Evolutionary conservation across 257 asterid genomes (phyloP).

Genomic region (Paulownia fortunei): DNA sequence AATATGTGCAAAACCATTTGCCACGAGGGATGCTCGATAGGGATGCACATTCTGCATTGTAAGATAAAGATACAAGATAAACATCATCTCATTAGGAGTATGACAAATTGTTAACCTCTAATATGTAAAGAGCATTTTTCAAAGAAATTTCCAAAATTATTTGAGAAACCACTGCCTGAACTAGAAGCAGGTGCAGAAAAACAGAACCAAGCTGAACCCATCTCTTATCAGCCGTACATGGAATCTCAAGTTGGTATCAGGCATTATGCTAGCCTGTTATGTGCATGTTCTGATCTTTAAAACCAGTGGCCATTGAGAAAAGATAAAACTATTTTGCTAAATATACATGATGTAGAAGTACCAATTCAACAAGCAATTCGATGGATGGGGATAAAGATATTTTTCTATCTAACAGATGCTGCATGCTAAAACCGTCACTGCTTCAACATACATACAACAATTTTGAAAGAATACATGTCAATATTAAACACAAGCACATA

Average conservation of each 20-base stretch:
- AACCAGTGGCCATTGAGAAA: not conserved
- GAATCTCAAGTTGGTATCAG: not conserved
- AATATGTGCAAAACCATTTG: slow-evolving; percentile 97
- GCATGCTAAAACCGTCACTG: too few species aligned
- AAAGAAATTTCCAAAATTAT: slow-evolving; percentile 4
- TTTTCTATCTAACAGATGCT: too few species aligned
- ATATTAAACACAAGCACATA: too few species aligned
- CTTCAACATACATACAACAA: too few species aligned
- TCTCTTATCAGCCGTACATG: not conserved
- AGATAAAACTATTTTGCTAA: not conserved
- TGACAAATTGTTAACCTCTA: slow-evolving; percentile 13
- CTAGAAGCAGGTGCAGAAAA: not conserved
- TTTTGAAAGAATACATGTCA: too few species aligned
- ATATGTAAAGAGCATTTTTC: not conserved
- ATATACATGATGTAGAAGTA: not conserved
- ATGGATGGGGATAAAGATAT: too few species aligned
- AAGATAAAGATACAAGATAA: slow-evolving; percentile 28
- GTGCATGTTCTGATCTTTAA: not conserved
- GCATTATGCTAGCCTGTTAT: slow-evolving; percentile 9
- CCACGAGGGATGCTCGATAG: slow-evolving; percentile 77
- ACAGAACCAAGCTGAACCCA: not conserved
- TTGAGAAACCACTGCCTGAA: slow-evolving; percentile 9
- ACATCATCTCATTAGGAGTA: slow-evolving; percentile 17
- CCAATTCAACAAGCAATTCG: not conserved
- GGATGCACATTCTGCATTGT: slow-evolving; percentile 88